Percentiles rank a stretch among this genome's conserved stretches.
These are phyloP conservation scores for Diutina neorugosa DNA, from an alignment of 1,139 yeast species.

Conservation along the genomic window DNA sequence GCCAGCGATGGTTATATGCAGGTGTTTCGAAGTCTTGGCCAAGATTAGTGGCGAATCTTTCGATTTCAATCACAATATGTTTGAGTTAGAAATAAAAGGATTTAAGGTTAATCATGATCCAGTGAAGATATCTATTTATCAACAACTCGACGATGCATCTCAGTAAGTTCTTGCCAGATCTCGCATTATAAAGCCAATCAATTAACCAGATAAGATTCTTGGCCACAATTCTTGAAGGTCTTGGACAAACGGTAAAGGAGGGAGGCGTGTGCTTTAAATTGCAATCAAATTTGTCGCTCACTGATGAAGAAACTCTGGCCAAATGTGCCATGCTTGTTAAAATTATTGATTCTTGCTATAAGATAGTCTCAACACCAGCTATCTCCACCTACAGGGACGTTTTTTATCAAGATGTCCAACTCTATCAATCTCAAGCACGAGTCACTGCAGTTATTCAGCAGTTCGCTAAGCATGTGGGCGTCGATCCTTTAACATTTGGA, in stretches of 20 bases:
- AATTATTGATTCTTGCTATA: background rate
- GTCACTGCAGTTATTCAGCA: background rate
- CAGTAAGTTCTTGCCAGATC: background rate
- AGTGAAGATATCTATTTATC: background rate
- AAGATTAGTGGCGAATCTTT: background rate
- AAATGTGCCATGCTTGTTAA: background rate
- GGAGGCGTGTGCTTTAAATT: background rate
- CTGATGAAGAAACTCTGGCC: background rate
- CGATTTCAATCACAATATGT: background rate
- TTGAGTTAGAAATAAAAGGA: background rate
- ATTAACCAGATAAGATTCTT: background rate
- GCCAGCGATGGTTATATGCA: no score
- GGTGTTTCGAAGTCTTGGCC: background rate
- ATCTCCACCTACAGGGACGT: background rate
- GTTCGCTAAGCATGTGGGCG: background rate
- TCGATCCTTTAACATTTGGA: conserved; percentile 8
- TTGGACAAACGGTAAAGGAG: background rate
- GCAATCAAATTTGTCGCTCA: background rate
- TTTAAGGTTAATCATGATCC: background rate
- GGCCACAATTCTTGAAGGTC: background rate
- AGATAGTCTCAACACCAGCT: background rate
- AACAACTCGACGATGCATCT: background rate
- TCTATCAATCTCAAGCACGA: background rate
- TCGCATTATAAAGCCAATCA: background rate
- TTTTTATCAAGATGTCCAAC: background rate